These are phyloP conservation scores for Solanum chmielewskii DNA, from an alignment of 257 asterid genomes.

Conservation along the genomic window DNA sequence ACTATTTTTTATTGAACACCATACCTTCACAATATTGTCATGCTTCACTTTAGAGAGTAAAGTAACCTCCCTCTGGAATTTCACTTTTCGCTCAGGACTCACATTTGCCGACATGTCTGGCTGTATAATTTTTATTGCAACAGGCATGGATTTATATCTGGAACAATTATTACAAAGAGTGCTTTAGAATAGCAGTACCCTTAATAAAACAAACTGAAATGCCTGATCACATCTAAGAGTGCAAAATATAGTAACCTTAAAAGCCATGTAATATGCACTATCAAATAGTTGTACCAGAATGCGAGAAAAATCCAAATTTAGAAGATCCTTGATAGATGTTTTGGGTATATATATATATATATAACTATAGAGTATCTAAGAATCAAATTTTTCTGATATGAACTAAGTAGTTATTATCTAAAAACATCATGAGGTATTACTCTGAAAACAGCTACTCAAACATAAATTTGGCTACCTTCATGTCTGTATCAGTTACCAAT, in stretches of 20 bases:
- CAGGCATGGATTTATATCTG: constrained; percentile 40
- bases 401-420: background rate
- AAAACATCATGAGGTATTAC: background rate
- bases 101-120: constrained; percentile 23
- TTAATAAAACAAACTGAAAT: background rate
- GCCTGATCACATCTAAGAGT: background rate
- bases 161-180: background rate
- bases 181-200: background rate
- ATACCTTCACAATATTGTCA: constrained; percentile 52
- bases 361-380: background rate
- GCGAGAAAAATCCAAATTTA: background rate
- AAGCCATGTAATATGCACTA: background rate
- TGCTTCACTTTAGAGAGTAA: constrained; percentile 46
- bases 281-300: background rate
- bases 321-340: background rate
- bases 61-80: constrained; percentile 41
- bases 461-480: background rate
- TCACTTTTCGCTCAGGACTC: constrained; percentile 28
- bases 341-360: background rate
- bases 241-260: background rate
- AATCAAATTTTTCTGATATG: background rate
- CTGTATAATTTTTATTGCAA: constrained; percentile 47
- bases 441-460: background rate
- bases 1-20: background rate
- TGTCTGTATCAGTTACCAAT: background rate